Conservation (phyloP, 2,329 filamentous ascomycete genomes). For the Fusarium newnesense region DNA sequence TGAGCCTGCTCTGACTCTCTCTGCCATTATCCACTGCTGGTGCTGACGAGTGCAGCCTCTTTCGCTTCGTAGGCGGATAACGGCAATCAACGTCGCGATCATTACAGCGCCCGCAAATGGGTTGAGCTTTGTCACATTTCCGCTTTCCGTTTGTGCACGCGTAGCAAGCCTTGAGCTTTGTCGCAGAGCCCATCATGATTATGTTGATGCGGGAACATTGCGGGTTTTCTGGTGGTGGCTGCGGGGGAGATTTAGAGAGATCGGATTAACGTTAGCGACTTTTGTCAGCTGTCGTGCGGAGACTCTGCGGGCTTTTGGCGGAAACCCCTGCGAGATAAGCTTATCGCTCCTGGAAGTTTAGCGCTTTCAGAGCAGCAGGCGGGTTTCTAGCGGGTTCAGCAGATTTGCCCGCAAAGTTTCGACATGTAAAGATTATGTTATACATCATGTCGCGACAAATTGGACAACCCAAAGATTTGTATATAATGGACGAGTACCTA, state of each 20-base stretch:
- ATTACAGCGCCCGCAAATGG: not conserved
- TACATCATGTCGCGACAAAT: accelerated
- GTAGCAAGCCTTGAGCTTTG: constrained; percentile 2
- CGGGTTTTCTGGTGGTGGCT: not conserved
- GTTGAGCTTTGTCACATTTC: constrained; percentile 14
- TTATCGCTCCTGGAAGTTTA: not conserved
- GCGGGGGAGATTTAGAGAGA: not conserved
- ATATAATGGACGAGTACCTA: not conserved
- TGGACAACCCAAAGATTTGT: accelerated
- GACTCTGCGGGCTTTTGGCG: not conserved
- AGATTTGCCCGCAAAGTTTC: not conserved
- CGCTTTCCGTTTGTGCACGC: not conserved
- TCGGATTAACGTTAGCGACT: not conserved
- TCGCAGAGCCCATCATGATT: not conserved
- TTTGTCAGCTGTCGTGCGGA: constrained; percentile 13
- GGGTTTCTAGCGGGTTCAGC: not conserved
- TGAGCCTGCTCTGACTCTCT: not conserved
- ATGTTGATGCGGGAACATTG: not conserved
- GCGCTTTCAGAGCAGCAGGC: not conserved
- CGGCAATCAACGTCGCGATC: constrained; percentile 14
- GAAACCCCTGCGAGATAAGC: accelerated
- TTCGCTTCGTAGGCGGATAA: constrained; percentile 1
- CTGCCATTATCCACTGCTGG: not conserved
- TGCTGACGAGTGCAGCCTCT: not conserved
- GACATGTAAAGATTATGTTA: not conserved